These are phyloP conservation scores for Diplodia scrobiculata DNA, from an alignment of 2,329 filamentous ascomycete genomes.

Conservation along the genomic window DNA sequence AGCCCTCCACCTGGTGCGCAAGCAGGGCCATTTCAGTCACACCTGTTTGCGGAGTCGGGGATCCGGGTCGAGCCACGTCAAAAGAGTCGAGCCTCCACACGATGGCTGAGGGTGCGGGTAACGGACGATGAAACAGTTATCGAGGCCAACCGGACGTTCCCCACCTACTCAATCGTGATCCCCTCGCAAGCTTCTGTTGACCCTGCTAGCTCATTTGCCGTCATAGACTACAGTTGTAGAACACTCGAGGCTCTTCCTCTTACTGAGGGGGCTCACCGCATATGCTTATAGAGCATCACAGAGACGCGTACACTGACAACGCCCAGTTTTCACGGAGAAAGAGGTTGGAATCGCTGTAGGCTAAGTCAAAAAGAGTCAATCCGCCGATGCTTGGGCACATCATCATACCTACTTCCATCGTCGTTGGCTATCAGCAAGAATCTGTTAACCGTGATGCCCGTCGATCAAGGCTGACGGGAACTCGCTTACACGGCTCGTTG, in stretches of 20 bases:
- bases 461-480: background rate
- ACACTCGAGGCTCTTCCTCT: background rate
- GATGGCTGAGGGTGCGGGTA: background rate
- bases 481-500: background rate
- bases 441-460: slow-evolving; percentile 5
- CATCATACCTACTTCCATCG: background rate
- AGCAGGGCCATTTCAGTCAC: background rate
- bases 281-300: background rate
- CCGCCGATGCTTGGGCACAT: slow-evolving; percentile 11
- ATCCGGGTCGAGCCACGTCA: slow-evolving; percentile 4
- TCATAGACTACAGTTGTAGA: background rate
- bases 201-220: background rate
- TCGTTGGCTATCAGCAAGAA: background rate
- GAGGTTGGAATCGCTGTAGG: background rate
- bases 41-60: background rate
- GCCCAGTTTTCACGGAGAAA: background rate
- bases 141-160: background rate
- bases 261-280: slow-evolving; percentile 18
- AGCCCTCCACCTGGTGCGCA: background rate
- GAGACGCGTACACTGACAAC: slow-evolving; percentile 10
- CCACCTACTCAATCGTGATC: background rate
- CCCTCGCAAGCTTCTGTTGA: background rate
- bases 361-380: background rate
- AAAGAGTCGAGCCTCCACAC: background rate
- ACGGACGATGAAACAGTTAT: background rate